Percentiles rank a stretch among this genome's conserved stretches.
These are phyloP conservation scores for Xylaria sp. DNA, from an alignment of 2,329 filamentous ascomycete species.

Conservation along the genomic window DNA sequence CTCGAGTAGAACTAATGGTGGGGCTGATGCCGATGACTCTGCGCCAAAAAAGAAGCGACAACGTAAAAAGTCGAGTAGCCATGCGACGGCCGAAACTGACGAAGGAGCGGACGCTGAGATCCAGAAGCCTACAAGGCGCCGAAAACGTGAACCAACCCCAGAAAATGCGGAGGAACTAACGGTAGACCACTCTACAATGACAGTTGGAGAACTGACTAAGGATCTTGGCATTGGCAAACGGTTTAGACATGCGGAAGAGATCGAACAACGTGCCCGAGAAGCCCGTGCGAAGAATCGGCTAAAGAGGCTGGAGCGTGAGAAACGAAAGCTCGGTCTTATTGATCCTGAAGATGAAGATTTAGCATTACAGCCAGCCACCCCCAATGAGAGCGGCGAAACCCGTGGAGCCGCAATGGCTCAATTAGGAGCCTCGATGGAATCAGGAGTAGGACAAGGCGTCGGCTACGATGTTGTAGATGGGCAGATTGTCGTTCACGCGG, in stretches of 20 bases:
- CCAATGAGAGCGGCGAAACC: conserved; percentile 41
- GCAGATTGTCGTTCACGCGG: conserved; percentile 76
- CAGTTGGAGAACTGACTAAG: conserved; percentile 77
- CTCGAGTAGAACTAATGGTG: conserved; percentile 34
- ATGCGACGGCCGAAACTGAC: conserved; percentile 34
- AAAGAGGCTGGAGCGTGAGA: conserved; percentile 53
- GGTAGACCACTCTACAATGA: conserved; percentile 73
- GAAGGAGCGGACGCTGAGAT: conserved; percentile 39
- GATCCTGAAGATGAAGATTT: conserved; percentile 38
- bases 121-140: conserved; percentile 44
- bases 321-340: conserved; percentile 48
- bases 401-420: conserved; percentile 38
- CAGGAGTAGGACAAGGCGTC: conserved; percentile 46
- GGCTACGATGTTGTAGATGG: conserved; percentile 72
- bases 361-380: conserved; percentile 33
- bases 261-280: conserved; percentile 72
- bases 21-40: conserved; percentile 26
- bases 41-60: conserved; percentile 49
- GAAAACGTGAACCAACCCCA: conserved; percentile 64
- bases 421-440: conserved; percentile 41
- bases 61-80: conserved; percentile 40
- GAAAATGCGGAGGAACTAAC: conserved; percentile 70
- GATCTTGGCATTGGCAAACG: conserved; percentile 78
- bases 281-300: conserved; percentile 47
- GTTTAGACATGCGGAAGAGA: conserved; percentile 77